phyloP scores from a whole-genome alignment of 2,329 filamentous ascomycete species.

The Fusarium dlaminii region DNA sequence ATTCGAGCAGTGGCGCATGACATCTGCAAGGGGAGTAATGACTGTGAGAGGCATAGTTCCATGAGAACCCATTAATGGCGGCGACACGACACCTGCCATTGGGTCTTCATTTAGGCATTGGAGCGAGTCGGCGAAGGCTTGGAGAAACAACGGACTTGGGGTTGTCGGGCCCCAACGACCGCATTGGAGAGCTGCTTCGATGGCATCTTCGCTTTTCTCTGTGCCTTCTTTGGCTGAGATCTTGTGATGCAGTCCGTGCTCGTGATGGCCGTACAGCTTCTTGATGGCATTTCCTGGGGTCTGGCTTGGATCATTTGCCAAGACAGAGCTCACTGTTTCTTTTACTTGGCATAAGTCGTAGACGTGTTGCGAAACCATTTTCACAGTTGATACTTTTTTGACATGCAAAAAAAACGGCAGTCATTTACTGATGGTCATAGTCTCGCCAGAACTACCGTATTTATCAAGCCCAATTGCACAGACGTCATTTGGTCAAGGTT shows the following conservation, averaged over 20 bases:
- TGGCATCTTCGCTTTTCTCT: slow-evolving; percentile 52
- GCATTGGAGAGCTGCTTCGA: slow-evolving; percentile 66
- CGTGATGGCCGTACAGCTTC: slow-evolving; percentile 58
- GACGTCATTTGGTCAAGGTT: slow-evolving; percentile 8
- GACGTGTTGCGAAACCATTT: slow-evolving; percentile 49
- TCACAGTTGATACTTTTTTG: not conserved
- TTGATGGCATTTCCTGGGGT: slow-evolving; percentile 64
- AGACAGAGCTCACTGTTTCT: slow-evolving; percentile 65
- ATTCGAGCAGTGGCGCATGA: slow-evolving; percentile 79
- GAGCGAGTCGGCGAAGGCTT: slow-evolving; percentile 74
- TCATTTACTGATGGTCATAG: not conserved
- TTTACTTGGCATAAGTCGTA: slow-evolving; percentile 61
- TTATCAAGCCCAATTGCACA: not conserved
- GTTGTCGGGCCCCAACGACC: slow-evolving; percentile 72
- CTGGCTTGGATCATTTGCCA: slow-evolving; percentile 63
- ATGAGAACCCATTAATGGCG: slow-evolving; percentile 60
- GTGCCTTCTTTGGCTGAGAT: slow-evolving; percentile 2
- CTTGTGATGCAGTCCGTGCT: slow-evolving; percentile 13
- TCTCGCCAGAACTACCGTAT: not conserved
- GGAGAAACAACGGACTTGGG: slow-evolving; percentile 74
- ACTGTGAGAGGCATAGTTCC: slow-evolving; percentile 75
- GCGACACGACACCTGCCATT: slow-evolving; percentile 61
- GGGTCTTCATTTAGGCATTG: slow-evolving; percentile 63
- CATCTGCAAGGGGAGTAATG: slow-evolving; percentile 66
- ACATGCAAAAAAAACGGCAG: not conserved